Conservation (phyloP, 2,329 filamentous ascomycete species). For the Pezizomycotina sp. region DNA sequence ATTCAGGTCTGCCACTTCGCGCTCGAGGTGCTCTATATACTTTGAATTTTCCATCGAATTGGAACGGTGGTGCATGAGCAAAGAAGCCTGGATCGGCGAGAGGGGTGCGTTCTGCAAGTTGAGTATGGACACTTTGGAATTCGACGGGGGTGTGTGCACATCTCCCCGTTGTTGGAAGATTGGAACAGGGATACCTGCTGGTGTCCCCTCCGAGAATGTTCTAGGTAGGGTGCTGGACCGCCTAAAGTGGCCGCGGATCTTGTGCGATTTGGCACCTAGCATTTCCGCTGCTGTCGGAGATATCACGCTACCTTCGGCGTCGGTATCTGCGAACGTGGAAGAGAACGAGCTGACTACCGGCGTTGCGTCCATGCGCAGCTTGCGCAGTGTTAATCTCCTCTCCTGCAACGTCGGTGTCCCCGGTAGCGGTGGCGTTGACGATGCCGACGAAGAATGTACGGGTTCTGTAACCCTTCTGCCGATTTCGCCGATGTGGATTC, state of each 20-base stretch:
- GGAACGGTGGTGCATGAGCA: constrained; percentile 17
- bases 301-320: constrained; percentile 13
- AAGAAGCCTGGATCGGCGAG: constrained; percentile 17
- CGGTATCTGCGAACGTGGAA: constrained; percentile 9
- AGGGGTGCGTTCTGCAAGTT: constrained; percentile 12
- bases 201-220: constrained; percentile 11
- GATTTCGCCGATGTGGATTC: too few relatives aligned
- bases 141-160: too few relatives aligned
- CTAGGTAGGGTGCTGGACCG: constrained; percentile 15
- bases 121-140: too few relatives aligned
- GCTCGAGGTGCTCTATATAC: constrained; percentile 18
- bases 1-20: constrained; percentile 15
- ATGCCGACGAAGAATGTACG: too few relatives aligned
- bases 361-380: constrained; percentile 16
- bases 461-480: too few relatives aligned
- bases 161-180: constrained; percentile 4
- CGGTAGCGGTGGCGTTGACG: too few relatives aligned
- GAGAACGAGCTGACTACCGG: constrained; percentile 18
- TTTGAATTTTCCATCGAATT: constrained; percentile 15
- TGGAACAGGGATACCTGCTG: constrained; percentile 11
- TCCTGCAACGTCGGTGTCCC: constrained; percentile 17
- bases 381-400: constrained; percentile 13
- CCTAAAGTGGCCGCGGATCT: constrained; percentile 13
- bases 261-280: constrained; percentile 13
- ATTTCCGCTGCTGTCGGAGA: constrained; percentile 11